Conservation (phyloP, 2,329 filamentous ascomycete genomes). For the Cryphonectria japonica region DNA sequence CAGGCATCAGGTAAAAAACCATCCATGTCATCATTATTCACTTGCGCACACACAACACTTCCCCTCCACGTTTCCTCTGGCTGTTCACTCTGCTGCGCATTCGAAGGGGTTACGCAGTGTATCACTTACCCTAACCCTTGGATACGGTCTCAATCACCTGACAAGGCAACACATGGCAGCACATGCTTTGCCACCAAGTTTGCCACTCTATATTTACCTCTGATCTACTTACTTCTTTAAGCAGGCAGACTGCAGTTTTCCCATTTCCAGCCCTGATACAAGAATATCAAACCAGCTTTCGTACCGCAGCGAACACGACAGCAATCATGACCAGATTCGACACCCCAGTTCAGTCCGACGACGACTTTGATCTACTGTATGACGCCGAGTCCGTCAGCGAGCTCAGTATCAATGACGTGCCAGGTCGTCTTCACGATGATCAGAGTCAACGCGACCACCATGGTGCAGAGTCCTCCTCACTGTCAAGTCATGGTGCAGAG, state of each 20-base stretch:
- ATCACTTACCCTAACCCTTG: too few species aligned
- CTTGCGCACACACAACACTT: neutral
- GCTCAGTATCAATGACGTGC: conserved; percentile 24
- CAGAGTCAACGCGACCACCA: neutral
- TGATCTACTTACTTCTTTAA: neutral
- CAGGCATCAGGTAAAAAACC: neutral
- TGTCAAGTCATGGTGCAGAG: neutral
- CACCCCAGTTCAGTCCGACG: conserved; percentile 11
- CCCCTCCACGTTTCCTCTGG: neutral
- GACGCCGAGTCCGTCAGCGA: conserved; percentile 18
- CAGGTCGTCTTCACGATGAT: neutral
- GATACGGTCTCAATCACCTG: neutral
- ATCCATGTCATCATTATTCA: neutral
- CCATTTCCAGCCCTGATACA: neutral
- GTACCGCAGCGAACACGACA: neutral
- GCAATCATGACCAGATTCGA: conserved; percentile 11
- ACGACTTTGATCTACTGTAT: conserved; percentile 22
- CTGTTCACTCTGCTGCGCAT: too few species aligned
- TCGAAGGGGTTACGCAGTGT: too few species aligned
- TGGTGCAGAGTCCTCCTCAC: neutral
- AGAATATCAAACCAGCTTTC: neutral
- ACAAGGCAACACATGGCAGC: neutral
- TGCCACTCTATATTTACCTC: neutral
- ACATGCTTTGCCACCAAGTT: neutral
- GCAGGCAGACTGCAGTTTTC: neutral